Conservation (phyloP, 2,329 filamentous ascomycete genomes). For the Diaporthe vaccinii region DNA sequence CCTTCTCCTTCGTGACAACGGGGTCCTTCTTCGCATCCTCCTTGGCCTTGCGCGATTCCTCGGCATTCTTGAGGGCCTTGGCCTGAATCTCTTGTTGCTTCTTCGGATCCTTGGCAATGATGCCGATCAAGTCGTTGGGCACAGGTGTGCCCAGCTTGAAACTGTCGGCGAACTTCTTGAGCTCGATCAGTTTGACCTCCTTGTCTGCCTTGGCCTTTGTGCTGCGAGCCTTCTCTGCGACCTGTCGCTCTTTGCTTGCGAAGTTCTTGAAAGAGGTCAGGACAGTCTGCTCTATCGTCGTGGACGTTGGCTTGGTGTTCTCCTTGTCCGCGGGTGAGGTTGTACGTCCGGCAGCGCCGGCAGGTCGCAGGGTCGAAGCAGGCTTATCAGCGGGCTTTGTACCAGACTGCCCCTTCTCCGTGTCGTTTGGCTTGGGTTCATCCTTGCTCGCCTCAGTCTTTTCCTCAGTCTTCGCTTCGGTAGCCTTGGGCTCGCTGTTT, state of each 20-base stretch:
- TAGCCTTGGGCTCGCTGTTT: constrained; percentile 50
- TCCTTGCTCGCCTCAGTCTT: constrained; percentile 47
- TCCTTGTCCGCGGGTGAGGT: constrained; percentile 57
- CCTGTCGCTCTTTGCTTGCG: constrained; percentile 68
- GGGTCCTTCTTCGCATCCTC: constrained; percentile 54
- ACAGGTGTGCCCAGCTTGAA: constrained; percentile 97
- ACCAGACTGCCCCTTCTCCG: constrained; percentile 46
- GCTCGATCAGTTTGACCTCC: constrained; percentile 90
- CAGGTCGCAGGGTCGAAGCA: constrained; percentile 44
- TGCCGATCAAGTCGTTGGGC: constrained; percentile 90
- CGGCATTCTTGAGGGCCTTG: constrained; percentile 83
- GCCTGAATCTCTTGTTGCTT: constrained; percentile 96
- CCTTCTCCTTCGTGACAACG: constrained; percentile 66
- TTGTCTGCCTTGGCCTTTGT: constrained; percentile 81
- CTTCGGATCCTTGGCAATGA: constrained; percentile 94
- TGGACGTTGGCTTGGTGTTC: constrained; percentile 63
- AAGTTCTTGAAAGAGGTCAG: constrained; percentile 75
- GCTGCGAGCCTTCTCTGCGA: constrained; percentile 68
- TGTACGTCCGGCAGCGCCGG: constrained; percentile 55
- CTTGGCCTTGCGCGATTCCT: constrained; percentile 61
- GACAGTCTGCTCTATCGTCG: constrained; percentile 74
- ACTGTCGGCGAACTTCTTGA: constrained; percentile 93
- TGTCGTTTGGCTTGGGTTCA: constrained; percentile 49
- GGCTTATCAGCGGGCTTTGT: constrained; percentile 43
- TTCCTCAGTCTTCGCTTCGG: constrained; percentile 43